Conservation (phyloP, 345 rosid species). For the Syzygium oleosum region DNA sequence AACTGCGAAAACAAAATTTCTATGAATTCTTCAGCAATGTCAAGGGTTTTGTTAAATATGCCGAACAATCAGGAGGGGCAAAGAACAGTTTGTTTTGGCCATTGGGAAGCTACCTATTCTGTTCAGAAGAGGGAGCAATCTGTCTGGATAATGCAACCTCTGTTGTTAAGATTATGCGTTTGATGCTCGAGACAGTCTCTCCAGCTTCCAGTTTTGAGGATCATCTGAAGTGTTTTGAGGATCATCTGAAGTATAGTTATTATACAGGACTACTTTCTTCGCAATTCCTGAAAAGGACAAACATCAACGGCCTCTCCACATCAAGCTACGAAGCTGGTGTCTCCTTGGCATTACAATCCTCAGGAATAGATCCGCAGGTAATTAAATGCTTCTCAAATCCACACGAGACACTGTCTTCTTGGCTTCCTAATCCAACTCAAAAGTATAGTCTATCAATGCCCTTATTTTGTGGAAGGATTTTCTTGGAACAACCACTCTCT, state of each 20-base stretch:
- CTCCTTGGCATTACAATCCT: constrained; percentile 55
- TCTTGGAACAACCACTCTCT: not conserved
- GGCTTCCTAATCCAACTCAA: not conserved
- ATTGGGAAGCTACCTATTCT: constrained; percentile 60
- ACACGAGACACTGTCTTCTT: not conserved
- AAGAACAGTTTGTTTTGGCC: constrained; percentile 38
- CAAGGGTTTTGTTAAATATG: not conserved
- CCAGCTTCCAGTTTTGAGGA: constrained; percentile 33
- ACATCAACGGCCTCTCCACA: constrained; percentile 16
- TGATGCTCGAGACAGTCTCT: constrained; percentile 20
- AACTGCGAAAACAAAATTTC: not conserved
- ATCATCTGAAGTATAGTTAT: constrained; percentile 54
- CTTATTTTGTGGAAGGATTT: not conserved
- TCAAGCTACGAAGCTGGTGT: constrained; percentile 61
- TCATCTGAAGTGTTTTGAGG: constrained; percentile 39
- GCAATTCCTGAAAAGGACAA: constrained; percentile 31
- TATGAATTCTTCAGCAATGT: constrained; percentile 15
- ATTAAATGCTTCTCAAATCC: not conserved
- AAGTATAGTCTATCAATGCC: not conserved
- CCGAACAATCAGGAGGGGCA: not conserved
- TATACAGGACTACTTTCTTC: constrained; percentile 26
- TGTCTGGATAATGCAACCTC: constrained; percentile 56
- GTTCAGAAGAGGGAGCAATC: constrained; percentile 66
- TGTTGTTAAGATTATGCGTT: constrained; percentile 43
- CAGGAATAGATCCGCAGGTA: constrained; percentile 43